Evolutionary conservation across 225 moss, liverwort and hornwort species (phyloP), one percentile per base, ranked within the genome.

Genomic region (Physcomitrellopsis africana): DNA sequence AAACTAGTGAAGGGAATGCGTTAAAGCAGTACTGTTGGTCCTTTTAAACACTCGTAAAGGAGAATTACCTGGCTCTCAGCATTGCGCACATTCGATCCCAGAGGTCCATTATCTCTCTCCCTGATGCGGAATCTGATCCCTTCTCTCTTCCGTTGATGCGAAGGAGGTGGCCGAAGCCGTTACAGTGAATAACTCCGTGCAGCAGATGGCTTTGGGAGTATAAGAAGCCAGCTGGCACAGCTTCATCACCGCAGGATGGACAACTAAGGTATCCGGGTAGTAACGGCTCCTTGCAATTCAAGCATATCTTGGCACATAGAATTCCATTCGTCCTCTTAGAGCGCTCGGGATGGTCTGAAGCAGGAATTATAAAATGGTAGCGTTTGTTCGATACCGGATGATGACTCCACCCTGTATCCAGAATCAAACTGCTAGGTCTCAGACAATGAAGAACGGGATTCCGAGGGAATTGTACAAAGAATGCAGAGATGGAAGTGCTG

Each of bases 31-130:
- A 29, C 7, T 43, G 67, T 17, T 22, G 9, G 48, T 60, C 17
- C 44, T 0, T 11, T 65, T 5, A 37, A 44, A 37, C 32, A 37
- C 32, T 37, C 4, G 32, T 37, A 37, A 37, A 37, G 32, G 32
- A 37, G 7, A 37, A 37, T 37, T 37, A 99, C 99, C 99, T 95
- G 65, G 99, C 95, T 86, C 99, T 89, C 11, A 99, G 90, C 99
- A 99, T 99, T 65, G 95, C 86, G 74, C 99, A 99, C 76, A 89
- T 86, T n/a, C 99, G 95, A 77, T 99, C 99, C 99, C 99, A 99
- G 22, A 99, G 94, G 80, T 99, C 99, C 99, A 99, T 99, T 43
- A 99, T 95, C 79, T 99, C 90, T 76, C 99, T 78, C 81, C 99
- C 99, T 11, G 99, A 99, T 0, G 92, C 95, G 11, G 93, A 84